phyloP scores from a whole-genome alignment of 164 flowering plant genomes.

The Akebia trifoliata region DNA sequence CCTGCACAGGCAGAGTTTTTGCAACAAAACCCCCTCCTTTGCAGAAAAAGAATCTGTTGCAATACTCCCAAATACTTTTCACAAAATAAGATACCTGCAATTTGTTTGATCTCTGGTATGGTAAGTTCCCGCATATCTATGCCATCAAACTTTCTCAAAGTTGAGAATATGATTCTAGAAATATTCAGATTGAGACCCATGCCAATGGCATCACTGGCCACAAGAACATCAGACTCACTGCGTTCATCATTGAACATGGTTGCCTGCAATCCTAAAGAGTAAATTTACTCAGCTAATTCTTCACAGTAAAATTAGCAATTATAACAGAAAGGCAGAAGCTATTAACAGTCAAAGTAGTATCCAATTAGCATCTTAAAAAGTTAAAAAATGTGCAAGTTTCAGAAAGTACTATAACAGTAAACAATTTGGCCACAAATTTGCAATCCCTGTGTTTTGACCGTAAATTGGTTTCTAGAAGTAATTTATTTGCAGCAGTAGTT shows the following conservation, averaged over 20 bases:
- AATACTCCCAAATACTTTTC: neutral
- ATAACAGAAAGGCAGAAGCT: neutral
- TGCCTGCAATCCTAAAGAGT: constrained; percentile 75
- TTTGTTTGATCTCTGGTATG: constrained; percentile 89
- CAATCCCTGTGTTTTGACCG: too few relatives aligned
- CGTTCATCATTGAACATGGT: constrained; percentile 85
- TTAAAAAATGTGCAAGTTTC: too few relatives aligned
- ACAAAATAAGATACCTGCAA: constrained; percentile 60
- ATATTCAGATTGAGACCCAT: constrained; percentile 98
- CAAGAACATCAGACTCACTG: constrained; percentile 90
- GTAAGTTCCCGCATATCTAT: constrained; percentile 55
- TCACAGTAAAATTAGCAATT: neutral
- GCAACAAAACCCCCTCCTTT: neutral
- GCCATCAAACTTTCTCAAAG: constrained; percentile 83
- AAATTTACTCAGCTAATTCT: constrained; percentile 24
- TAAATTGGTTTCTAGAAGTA: too few relatives aligned
- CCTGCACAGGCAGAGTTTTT: too few relatives aligned
- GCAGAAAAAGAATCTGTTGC: neutral
- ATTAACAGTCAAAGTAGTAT: neutral
- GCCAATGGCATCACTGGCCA: constrained; percentile 99
- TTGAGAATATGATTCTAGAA: constrained; percentile 84
- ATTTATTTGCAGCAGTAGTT: too few relatives aligned
- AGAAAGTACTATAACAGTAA: too few relatives aligned
- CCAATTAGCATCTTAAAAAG: neutral
- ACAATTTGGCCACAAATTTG: too few relatives aligned